phyloP scores from a whole-genome alignment of 805 yeast genomes.

The Metschnikowia gruessii region DNA sequence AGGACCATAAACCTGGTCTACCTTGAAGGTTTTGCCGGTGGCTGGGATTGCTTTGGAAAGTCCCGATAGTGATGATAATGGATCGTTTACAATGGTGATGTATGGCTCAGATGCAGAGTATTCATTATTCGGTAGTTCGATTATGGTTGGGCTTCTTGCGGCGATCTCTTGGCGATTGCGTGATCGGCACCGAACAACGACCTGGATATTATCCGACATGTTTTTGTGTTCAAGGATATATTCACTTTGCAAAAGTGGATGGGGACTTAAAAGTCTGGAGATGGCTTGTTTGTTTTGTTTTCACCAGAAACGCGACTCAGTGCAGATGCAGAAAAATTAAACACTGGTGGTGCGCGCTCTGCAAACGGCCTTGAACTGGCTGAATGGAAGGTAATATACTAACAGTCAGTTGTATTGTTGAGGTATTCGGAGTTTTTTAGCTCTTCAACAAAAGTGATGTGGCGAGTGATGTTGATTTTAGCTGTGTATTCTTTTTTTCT shows the following conservation, averaged over 20 bases:
- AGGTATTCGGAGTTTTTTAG: too few relatives aligned
- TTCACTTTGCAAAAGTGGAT: not conserved
- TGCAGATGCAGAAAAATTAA: too few relatives aligned
- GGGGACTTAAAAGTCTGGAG: not conserved
- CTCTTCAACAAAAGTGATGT: too few relatives aligned
- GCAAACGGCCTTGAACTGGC: too few relatives aligned
- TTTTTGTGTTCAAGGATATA: not conserved
- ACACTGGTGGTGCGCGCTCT: too few relatives aligned
- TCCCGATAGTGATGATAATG: constrained; percentile 21
- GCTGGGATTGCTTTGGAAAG: constrained; percentile 18
- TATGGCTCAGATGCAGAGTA: constrained; percentile 19
- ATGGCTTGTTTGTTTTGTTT: constrained; percentile 10
- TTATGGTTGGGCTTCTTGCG: constrained; percentile 46
- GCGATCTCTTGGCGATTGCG: constrained; percentile 44
- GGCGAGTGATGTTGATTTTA: too few relatives aligned
- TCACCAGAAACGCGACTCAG: constrained; percentile 9
- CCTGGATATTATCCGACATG: constrained; percentile 43
- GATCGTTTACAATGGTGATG: constrained; percentile 21
- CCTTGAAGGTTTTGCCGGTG: constrained; percentile 43
- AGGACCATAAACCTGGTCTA: constrained; percentile 83
- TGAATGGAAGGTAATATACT: too few relatives aligned
- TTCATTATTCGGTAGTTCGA: constrained; percentile 42
- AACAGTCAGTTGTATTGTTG: too few relatives aligned
- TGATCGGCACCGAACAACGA: constrained; percentile 54
- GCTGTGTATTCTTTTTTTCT: too few relatives aligned